Evolutionary conservation across 805 yeast species (phyloP), one percentile per base, ranked within the genome.

Genomic region (Candida dendrica): DNA sequence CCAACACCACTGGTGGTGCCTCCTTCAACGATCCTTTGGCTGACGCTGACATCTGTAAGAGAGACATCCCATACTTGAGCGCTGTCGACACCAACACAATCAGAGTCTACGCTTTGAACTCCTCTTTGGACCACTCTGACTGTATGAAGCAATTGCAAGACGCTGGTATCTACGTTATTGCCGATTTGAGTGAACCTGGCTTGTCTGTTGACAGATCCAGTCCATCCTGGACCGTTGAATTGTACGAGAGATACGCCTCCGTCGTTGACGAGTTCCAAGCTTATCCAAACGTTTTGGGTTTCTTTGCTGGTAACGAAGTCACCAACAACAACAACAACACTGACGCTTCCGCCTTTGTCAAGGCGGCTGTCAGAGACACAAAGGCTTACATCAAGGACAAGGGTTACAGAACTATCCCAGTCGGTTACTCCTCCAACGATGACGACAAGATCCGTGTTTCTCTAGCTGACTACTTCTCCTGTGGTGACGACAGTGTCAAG

Each of bases 231-330:
- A 68, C 68, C 55, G 56, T 77, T 35, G 81, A 72, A 3, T 66
- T 83, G 50, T 81, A 68, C 61, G 65, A 76, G 41, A 77, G 90
- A 69, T 84, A 84, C 68, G 78, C 81, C 41, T 55, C 70, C 6
- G 86, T 84, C 40, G 78, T 84, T 52, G 91, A 84, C 59, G 61
- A 64, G 55, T 78, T 84, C 72, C 75, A 75, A 45, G 70, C 74
- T 59, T 84, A 83, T 64, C 73, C 85, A 55, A 84, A 84, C 61
- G 72, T 82, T 40, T 68, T 84, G 51, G 93, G 93, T 54, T 84
- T 84, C 73, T 84, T 84, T 61, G 91, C 91, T 38, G 91, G 91
- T 72, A 84, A 84, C 59, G 91, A 84, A 72, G 91, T 84, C 48
- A 74, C 88, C 56, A 83, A 84, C 65, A 72, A 76, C 53, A 60